phyloP scores from a whole-genome alignment of 768 basidiomycete species.

The Mycena capillaripes region DNA sequence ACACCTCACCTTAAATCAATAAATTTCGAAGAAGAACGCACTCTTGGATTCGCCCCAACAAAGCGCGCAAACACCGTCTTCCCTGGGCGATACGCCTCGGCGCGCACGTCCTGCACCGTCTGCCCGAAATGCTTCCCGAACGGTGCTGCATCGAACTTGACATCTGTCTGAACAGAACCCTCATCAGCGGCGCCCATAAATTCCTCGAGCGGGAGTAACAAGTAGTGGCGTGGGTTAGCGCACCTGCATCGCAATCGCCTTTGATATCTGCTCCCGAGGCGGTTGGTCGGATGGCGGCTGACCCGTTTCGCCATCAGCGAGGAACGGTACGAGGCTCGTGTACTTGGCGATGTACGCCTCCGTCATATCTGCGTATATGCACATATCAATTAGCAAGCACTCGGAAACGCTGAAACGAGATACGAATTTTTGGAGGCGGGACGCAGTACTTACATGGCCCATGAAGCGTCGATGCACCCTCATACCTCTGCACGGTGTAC shows the following conservation, averaged over 20 bases:
- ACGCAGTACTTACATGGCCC: conserved; percentile 80
- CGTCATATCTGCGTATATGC: conserved; percentile 66
- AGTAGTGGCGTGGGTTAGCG: no score
- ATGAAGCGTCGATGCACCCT: conserved; percentile 85
- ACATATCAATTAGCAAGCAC: no score
- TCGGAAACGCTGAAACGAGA: no score
- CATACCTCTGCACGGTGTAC: conserved; percentile 82
- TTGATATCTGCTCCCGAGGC: conserved; percentile 39
- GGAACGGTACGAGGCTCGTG: conserved; percentile 71
- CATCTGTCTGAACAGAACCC: conserved; percentile 57
- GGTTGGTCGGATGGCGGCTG: conserved; percentile 64
- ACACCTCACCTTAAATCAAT: no score
- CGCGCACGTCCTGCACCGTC: conserved; percentile 66
- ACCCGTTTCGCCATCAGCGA: conserved; percentile 53
- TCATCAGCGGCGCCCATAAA: no score
- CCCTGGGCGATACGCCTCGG: conserved; percentile 64
- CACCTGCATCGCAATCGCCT: not conserved
- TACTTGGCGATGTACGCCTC: conserved; percentile 87
- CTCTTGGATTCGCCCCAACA: conserved; percentile 1
- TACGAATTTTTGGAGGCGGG: no score
- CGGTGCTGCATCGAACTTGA: conserved; percentile 72
- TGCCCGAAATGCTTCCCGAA: conserved; percentile 73
- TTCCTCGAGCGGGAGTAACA: no score
- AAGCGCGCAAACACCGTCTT: conserved; percentile 41
- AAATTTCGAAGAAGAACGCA: not conserved